A percentile compares a stretch with the other conserved stretches of the same genome.
phyloP scores from a whole-genome alignment of 768 basidiomycete species.

The Paxillus involutus region DNA sequence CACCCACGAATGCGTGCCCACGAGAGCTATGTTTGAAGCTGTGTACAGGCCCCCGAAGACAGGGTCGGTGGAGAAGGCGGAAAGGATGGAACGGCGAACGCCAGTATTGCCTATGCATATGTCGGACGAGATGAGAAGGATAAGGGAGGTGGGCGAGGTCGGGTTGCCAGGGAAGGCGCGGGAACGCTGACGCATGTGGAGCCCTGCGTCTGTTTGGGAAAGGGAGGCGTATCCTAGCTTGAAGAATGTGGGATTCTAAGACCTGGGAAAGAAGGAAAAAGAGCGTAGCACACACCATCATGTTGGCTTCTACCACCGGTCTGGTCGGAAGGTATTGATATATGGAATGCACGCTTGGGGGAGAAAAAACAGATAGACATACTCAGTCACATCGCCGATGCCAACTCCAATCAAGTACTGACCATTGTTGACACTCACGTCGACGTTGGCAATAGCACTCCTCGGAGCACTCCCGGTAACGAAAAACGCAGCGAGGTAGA shows the following conservation, averaged over 20 bases:
- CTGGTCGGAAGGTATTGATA: constrained; percentile 30
- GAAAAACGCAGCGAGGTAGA: constrained; percentile 46
- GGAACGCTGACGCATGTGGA: constrained; percentile 78
- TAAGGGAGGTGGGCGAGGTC: constrained; percentile 48
- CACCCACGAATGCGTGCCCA: constrained; percentile 77
- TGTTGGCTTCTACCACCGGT: constrained; percentile 82
- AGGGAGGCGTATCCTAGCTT: constrained; percentile 65
- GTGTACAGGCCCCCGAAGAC: constrained; percentile 66
- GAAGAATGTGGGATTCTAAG: neutral
- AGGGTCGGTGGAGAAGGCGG: constrained; percentile 44
- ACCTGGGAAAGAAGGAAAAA: neutral
- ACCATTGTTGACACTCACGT: constrained; percentile 4
- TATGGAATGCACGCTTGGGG: too few species aligned
- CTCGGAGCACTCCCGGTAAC: constrained; percentile 28
- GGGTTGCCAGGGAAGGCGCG: constrained; percentile 53
- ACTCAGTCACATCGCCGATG: constrained; percentile 77
- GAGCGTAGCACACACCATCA: constrained; percentile 54
- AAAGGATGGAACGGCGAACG: constrained; percentile 66
- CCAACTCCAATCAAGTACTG: constrained; percentile 28
- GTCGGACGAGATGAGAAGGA: constrained; percentile 81
- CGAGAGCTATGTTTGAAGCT: constrained; percentile 71
- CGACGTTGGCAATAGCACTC: neutral
- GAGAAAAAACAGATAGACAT: constrained; percentile 10
- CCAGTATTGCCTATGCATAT: constrained; percentile 84
- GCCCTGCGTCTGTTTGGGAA: constrained; percentile 66